Conservation (phyloP, 768 basidiomycete species). For the Boletus sp. region DNA sequence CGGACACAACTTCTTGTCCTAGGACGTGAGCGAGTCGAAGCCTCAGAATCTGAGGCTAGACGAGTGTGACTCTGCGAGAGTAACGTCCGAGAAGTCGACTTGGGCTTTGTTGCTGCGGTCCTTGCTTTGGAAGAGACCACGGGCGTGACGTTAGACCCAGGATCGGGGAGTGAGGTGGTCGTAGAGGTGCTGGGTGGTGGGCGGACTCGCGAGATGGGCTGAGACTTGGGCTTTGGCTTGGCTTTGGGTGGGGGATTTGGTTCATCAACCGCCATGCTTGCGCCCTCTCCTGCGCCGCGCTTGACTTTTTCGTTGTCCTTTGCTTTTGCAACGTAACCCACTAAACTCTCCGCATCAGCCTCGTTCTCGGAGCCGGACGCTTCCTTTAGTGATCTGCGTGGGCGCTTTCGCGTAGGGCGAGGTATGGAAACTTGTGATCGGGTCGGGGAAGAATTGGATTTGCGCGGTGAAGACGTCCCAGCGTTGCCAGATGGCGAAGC, state of each 20-base stretch:
- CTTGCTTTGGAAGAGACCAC: slow-evolving; percentile 1
- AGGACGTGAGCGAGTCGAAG: slow-evolving; percentile 15
- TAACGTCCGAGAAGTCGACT: slow-evolving; percentile 16
- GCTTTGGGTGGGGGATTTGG: slow-evolving; percentile 6
- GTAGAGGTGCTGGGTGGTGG: slow-evolving; percentile 9
- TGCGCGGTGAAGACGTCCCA: slow-evolving; percentile 18
- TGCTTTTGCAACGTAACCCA: slow-evolving; percentile 5
- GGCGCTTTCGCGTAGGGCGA: slow-evolving; percentile 24
- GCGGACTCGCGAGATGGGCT: slow-evolving; percentile 8
- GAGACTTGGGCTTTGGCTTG: slow-evolving; percentile 13
- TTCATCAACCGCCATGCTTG: slow-evolving; percentile 12
- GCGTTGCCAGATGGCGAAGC: slow-evolving; percentile 4
- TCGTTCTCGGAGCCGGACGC: slow-evolving; percentile 20
- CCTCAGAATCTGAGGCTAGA: slow-evolving; percentile 23
- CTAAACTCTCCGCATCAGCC: slow-evolving; percentile 8
- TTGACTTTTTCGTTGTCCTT: slow-evolving; percentile 6
- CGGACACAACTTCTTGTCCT: slow-evolving; percentile 25
- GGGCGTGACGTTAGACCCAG: background rate
- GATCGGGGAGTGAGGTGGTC: background rate
- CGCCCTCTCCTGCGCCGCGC: background rate
- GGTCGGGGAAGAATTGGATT: slow-evolving; percentile 23
- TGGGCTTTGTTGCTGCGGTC: slow-evolving; percentile 7
- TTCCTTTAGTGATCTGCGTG: slow-evolving; percentile 23
- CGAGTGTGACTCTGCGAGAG: slow-evolving; percentile 22
- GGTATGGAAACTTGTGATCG: slow-evolving; percentile 18